These are phyloP conservation scores for Gloeopeniophorella convolvens DNA, from an alignment of 768 basidiomycete genomes.

Conservation along the genomic window DNA sequence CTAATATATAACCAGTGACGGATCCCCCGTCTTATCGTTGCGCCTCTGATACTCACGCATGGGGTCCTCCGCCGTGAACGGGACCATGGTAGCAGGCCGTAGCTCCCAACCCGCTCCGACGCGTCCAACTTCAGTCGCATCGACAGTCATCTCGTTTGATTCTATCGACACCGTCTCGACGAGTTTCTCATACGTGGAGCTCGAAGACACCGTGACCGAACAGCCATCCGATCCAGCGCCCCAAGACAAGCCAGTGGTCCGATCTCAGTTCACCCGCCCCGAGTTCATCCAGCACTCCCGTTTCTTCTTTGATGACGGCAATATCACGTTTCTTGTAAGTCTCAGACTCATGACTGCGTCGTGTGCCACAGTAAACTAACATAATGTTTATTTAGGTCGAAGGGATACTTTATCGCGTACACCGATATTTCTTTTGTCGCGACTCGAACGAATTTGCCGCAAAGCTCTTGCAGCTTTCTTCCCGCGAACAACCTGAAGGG, in stretches of 20 bases:
- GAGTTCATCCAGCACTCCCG: background rate
- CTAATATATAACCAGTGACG: no score
- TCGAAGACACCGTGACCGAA: background rate
- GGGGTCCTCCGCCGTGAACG: background rate
- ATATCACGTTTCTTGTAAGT: slow-evolving; percentile 9
- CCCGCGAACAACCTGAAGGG: background rate
- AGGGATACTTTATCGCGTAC: slow-evolving; percentile 7
- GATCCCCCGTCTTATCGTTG: no score
- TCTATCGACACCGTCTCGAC: background rate
- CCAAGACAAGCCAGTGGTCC: background rate
- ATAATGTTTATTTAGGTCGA: slow-evolving; percentile 5
- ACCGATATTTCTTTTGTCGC: slow-evolving; percentile 15
- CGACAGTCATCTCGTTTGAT: slow-evolving; percentile 5
- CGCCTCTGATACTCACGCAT: background rate
- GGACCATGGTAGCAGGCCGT: background rate
- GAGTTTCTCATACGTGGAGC: background rate
- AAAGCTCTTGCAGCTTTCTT: background rate
- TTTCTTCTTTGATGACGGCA: slow-evolving; percentile 15
- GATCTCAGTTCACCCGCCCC: background rate
- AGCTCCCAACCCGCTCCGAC: background rate
- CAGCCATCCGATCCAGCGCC: background rate
- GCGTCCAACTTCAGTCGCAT: background rate
- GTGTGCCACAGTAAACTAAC: background rate
- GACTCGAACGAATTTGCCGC: slow-evolving; percentile 4
- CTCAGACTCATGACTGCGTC: background rate